A percentile compares a stretch with the other conserved stretches of the same genome.
These are phyloP conservation scores for Phytophthora europaea DNA, from an alignment of 352 stramenopile genomes.

Conservation along the genomic window DNA sequence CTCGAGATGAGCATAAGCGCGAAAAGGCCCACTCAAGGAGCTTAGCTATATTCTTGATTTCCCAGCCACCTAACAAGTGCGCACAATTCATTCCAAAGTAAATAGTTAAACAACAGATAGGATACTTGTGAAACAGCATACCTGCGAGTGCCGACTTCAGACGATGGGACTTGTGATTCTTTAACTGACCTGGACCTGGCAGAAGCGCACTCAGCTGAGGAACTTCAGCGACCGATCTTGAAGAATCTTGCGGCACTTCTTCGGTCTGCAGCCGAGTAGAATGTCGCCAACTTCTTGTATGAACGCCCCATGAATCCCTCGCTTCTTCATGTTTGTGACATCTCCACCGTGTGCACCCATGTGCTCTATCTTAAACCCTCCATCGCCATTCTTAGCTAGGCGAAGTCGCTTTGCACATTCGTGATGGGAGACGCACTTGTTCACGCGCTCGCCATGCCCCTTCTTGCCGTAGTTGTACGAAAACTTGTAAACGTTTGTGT, in stretches of 20 bases:
- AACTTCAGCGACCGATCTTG: neutral
- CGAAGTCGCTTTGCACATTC: neutral
- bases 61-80: neutral
- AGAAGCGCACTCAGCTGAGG: neutral
- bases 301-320: neutral
- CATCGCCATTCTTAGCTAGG: neutral
- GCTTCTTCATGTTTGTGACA: neutral
- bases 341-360: neutral
- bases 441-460: neutral
- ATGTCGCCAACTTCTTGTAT: neutral
- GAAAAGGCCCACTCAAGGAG: neutral
- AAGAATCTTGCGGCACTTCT: neutral
- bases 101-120: too few relatives aligned
- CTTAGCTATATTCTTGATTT: neutral
- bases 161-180: neutral
- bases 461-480: neutral
- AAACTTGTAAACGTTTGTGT: neutral
- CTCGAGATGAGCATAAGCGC: neutral
- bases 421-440: neutral
- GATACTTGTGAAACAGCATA: neutral
- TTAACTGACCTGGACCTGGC: neutral
- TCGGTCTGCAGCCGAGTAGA: neutral
- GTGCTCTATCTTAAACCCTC: neutral
- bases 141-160: neutral
- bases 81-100: neutral